Evolutionary conservation across 225 moss, liverwort and hornwort genomes (phyloP).

Genomic region (Bryum argenteum): DNA sequence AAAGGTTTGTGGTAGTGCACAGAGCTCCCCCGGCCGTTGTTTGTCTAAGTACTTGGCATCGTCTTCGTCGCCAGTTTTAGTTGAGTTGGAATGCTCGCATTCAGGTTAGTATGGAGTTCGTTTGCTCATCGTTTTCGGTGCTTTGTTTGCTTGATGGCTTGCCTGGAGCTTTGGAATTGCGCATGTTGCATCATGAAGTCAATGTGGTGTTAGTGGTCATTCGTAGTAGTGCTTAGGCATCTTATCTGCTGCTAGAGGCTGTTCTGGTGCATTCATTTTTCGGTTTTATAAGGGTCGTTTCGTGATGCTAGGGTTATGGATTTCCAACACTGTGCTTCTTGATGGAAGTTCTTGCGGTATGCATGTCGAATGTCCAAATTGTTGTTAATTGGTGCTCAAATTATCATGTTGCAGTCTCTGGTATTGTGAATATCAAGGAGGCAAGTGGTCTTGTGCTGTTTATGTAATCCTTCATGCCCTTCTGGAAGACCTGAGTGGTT

Average conservation of each 20-base stretch:
- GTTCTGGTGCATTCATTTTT: neutral
- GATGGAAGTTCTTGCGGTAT: slow-evolving; percentile 4
- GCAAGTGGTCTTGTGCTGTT: neutral
- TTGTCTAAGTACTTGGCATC: too few relatives aligned
- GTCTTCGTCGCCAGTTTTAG: too few relatives aligned
- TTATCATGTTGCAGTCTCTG: neutral
- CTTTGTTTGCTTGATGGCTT: too few relatives aligned
- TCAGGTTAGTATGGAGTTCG: too few relatives aligned
- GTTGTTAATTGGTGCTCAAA: neutral
- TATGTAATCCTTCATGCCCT: neutral
- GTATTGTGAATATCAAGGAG: neutral
- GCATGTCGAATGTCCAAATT: slow-evolving; percentile 11
- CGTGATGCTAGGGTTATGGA: neutral
- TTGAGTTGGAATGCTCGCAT: too few relatives aligned
- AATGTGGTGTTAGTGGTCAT: too few relatives aligned
- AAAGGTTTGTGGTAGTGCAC: neutral
- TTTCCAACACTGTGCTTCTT: neutral
- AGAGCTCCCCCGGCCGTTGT: too few relatives aligned
- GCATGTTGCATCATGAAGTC: too few relatives aligned
- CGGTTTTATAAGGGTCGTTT: neutral
- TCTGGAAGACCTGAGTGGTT: neutral
- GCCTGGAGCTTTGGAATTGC: too few relatives aligned
- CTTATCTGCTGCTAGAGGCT: neutral
- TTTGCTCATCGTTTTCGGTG: too few relatives aligned
- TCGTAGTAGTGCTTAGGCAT: neutral